A percentile compares a stretch with the other conserved stretches of the same genome.
phyloP scores from a whole-genome alignment of 495 filamentous ascomycete species.

The Hypoxylon rickii region DNA sequence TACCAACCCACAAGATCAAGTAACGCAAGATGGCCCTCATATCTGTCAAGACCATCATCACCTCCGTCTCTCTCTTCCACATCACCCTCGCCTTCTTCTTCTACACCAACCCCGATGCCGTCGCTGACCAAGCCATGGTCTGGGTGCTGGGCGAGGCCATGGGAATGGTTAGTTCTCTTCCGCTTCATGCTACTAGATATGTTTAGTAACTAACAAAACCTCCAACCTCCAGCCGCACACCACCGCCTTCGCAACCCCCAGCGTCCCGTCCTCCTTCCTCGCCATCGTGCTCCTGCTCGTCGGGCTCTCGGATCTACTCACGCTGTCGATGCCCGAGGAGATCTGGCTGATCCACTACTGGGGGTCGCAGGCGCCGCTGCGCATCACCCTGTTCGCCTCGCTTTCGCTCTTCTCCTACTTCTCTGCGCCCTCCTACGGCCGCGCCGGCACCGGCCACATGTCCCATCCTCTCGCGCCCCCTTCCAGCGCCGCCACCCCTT shows the following conservation, averaged over 20 bases:
- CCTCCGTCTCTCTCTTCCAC: slow-evolving; percentile 79
- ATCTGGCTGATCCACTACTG: slow-evolving; percentile 64
- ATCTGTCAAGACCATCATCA: slow-evolving; percentile 75
- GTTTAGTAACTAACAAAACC: slow-evolving; percentile 1
- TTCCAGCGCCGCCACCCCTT: background rate
- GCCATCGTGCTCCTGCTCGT: slow-evolving; percentile 68
- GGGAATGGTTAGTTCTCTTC: slow-evolving; percentile 61
- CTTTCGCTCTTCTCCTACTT: slow-evolving; percentile 73
- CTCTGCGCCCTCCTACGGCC: slow-evolving; percentile 44
- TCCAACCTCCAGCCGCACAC: slow-evolving; percentile 43
- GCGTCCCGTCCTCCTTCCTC: slow-evolving; percentile 71
- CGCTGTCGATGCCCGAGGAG: slow-evolving; percentile 73
- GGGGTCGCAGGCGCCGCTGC: slow-evolving; percentile 70
- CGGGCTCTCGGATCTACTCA: slow-evolving; percentile 73
- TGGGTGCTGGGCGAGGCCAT: slow-evolving; percentile 83
- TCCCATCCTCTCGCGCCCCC: slow-evolving; percentile 34
- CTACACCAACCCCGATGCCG: slow-evolving; percentile 66
- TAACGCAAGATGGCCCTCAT: slow-evolving; percentile 80
- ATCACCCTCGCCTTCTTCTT: slow-evolving; percentile 82
- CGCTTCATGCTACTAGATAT: background rate
- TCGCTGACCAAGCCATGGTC: slow-evolving; percentile 80
- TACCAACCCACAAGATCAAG: too few species aligned
- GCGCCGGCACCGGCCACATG: slow-evolving; percentile 22
- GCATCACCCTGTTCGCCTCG: slow-evolving; percentile 66
- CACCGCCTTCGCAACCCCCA: slow-evolving; percentile 64